Percentiles rank a stretch among this genome's conserved stretches.
These are phyloP conservation scores for Rhynchospora breviuscula DNA, from an alignment of 176 grass and related monocot genomes.

Conservation along the genomic window DNA sequence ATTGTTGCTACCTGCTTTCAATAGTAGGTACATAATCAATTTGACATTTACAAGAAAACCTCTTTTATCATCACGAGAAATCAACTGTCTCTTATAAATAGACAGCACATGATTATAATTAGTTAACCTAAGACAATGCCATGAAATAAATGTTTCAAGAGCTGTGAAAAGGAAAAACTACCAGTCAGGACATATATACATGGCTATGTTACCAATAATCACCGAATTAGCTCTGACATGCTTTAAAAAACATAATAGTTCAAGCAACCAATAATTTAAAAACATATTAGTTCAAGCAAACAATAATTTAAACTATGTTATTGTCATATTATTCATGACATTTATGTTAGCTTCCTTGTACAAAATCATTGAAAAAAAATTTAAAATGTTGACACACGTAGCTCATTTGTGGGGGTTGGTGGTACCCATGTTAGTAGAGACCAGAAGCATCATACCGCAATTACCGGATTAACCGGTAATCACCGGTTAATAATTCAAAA, in stretches of 20 bases:
- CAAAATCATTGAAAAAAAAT: background rate
- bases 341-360: background rate
- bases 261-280: background rate
- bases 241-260: background rate
- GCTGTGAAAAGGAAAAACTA: background rate
- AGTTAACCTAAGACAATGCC: conserved; percentile 11
- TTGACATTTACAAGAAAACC: background rate
- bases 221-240: background rate
- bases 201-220: background rate
- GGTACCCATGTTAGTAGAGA: background rate
- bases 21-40: conserved; percentile 13
- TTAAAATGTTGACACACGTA: background rate
- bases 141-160: background rate
- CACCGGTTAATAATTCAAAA: background rate
- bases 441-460: conserved; percentile 5
- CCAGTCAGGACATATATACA: background rate
- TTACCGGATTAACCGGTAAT: conserved; percentile 2
- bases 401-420: conserved; percentile 1
- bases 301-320: background rate
- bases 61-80: background rate
- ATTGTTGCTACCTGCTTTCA: background rate
- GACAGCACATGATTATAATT: conserved; percentile 7
- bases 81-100: conserved; percentile 6
- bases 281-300: background rate
- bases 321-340: background rate